phyloP scores from a whole-genome alignment of 2,329 filamentous ascomycete species.

The Ascochyta viciae-villosae region DNA sequence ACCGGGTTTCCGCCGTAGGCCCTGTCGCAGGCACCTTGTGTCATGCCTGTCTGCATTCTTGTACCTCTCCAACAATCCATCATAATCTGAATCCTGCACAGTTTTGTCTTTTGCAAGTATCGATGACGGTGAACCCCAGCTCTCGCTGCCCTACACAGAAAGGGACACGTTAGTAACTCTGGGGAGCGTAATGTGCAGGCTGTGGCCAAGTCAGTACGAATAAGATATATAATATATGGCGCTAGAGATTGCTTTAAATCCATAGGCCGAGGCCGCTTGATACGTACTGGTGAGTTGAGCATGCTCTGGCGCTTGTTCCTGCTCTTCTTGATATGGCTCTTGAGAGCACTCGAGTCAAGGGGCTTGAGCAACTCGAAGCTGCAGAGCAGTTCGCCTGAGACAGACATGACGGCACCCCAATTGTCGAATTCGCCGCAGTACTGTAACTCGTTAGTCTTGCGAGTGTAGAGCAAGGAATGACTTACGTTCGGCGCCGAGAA shows the following conservation, averaged over 20 bases:
- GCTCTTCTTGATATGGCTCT: slow-evolving; percentile 99
- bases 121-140: slow-evolving; percentile 19
- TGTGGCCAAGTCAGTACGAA: slow-evolving; percentile 45
- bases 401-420: slow-evolving; percentile 98
- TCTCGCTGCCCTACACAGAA: slow-evolving; percentile 31
- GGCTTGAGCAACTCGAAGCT: slow-evolving; percentile 98
- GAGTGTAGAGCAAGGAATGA: slow-evolving; percentile 27
- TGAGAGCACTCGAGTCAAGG: slow-evolving; percentile 91
- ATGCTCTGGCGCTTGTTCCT: slow-evolving; percentile 93
- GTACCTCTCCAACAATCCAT: slow-evolving; percentile 9
- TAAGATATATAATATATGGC: slow-evolving; percentile 36
- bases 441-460: slow-evolving; percentile 55
- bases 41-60: slow-evolving; percentile 11
- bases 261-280: slow-evolving; percentile 10
- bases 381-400: slow-evolving; percentile 89
- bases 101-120: slow-evolving; percentile 18
- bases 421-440: slow-evolving; percentile 99
- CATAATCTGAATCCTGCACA: background rate
- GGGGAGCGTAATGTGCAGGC: slow-evolving; percentile 59
- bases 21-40: background rate
- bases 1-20: slow-evolving; percentile 8
- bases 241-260: slow-evolving; percentile 24
- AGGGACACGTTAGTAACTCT: slow-evolving; percentile 55
- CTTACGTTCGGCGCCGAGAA: slow-evolving; percentile 97
- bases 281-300: slow-evolving; percentile 91